Evolutionary conservation across 192 early-diverging fungal genomes (phyloP), one percentile per base, ranked within the genome.

Genomic region (Coemansia sp.): DNA sequence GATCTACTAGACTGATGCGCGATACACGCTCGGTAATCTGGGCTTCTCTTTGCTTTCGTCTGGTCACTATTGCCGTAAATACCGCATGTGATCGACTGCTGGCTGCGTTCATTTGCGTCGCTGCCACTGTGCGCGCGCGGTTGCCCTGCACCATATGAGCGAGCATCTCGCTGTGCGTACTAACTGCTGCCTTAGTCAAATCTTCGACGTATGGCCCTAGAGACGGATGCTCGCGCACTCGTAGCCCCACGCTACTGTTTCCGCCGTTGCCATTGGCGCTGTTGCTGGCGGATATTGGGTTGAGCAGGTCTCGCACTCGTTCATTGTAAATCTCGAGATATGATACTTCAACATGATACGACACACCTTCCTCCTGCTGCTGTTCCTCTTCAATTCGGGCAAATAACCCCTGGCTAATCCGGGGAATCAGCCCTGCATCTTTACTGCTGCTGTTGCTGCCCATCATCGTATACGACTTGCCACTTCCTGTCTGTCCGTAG

Each of bases 301-400:
- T 92, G 5, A 94, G 77, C 32, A 94, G 67, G 81, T 94, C 93
- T 2, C 88, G 81, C 24, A 94, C 92, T 7, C 84, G 81, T 72
- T 94, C 93, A 59, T 90, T 92, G 77, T 94, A 94, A 26, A 96
- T 93, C 73, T 98, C 96, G 63, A 97, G 83, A 73, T 97, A 98
- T 18, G 89, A 90, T 18, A 93, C 91, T 66, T 91, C 86, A 7
- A 93, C 91, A 22, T 84, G 76, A 62, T 83, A 88, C 34, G 85
- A 68, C 44, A 53, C 49, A 80, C 4, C 82, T 24, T 18, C 61
- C 63, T 24, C 27, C 26, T 27, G 78, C 58, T 44, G 78, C 7
- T 30, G 64, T 19, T 66, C 76, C 31, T 69, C 38, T 7, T 56
- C 55, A 57, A 93, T 92, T 50, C 84, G 65, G 24, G 82, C 73